Percentiles rank a stretch among this genome's conserved stretches.
Conservation (phyloP, 2,329 filamentous ascomycete species). For the Juglanconis juglandina region DNA sequence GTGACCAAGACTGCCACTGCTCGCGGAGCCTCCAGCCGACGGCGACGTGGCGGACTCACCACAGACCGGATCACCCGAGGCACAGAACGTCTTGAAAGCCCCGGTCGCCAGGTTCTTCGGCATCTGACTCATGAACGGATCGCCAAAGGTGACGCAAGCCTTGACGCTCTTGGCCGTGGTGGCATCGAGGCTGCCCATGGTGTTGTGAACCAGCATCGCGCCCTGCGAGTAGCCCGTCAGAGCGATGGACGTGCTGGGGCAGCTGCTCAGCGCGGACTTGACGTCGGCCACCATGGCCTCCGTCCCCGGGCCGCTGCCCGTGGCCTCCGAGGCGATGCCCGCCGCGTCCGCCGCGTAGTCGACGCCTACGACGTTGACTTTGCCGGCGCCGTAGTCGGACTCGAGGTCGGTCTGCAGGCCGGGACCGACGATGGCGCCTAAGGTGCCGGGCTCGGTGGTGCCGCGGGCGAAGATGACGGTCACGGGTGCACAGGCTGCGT, state of each 20-base stretch:
- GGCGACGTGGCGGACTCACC: constrained; percentile 1
- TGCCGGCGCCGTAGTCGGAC: not conserved
- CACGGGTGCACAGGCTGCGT: constrained; percentile 15
- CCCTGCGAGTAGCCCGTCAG: constrained; percentile 36
- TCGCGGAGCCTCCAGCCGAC: constrained; percentile 11
- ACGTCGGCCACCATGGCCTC: constrained; percentile 37
- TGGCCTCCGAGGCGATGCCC: constrained; percentile 21
- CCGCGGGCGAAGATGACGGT: constrained; percentile 28
- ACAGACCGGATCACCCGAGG: constrained; percentile 14
- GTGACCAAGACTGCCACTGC: constrained; percentile 7
- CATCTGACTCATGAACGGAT: constrained; percentile 17
- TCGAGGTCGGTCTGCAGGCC: constrained; percentile 21
- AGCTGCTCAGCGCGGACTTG: constrained; percentile 27
- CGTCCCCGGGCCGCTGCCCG: constrained; percentile 42
- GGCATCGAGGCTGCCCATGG: constrained; percentile 18
- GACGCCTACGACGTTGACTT: constrained; percentile 25
- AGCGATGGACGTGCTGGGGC: constrained; percentile 38
- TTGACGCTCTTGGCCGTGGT: constrained; percentile 15
- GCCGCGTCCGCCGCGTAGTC: constrained; percentile 23
- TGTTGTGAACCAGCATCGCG: constrained; percentile 26
- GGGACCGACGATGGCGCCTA: constrained; percentile 26
- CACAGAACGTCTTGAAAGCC: constrained; percentile 17
- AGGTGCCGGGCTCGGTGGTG: constrained; percentile 25
- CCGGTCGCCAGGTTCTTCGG: not conserved
- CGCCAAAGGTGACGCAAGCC: constrained; percentile 27